Percentiles rank a stretch among this genome's conserved stretches.
These are phyloP conservation scores for Heterococcus sp. DNA, from an alignment of 108 stramenopile genomes.

Conservation along the genomic window DNA sequence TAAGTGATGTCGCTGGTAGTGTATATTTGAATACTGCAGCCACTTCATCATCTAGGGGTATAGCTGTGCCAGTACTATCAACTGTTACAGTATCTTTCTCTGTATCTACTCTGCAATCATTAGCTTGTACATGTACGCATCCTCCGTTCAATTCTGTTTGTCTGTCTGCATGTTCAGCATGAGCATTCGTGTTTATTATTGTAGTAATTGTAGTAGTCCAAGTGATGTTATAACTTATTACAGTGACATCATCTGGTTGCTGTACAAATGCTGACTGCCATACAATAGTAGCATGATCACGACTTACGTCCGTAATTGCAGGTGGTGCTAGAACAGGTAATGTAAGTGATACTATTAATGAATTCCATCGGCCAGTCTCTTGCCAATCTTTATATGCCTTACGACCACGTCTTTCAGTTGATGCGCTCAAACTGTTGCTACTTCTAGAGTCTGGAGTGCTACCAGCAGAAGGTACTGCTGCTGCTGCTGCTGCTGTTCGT, in stretches of 20 bases:
- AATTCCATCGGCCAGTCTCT: slow-evolving; percentile 39
- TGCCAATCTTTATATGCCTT: slow-evolving; percentile 43
- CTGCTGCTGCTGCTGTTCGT: no score
- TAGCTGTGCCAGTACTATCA: neutral
- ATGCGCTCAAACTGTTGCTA: no score
- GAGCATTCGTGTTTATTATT: neutral
- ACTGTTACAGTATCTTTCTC: neutral
- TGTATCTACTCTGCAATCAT: neutral
- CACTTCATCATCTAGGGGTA: neutral
- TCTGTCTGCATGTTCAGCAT: neutral
- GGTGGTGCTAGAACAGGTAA: slow-evolving; percentile 17
- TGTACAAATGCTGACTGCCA: slow-evolving; percentile 23
- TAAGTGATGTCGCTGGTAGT: neutral
- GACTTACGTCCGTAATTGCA: neutral
- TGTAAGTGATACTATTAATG: slow-evolving; percentile 16
- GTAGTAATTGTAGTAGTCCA: neutral
- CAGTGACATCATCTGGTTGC: slow-evolving; percentile 21
- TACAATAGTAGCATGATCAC: slow-evolving; percentile 6
- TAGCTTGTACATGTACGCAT: neutral
- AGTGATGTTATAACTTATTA: slow-evolving; percentile 23
- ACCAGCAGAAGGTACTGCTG: no score
- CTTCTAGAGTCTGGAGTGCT: no score
- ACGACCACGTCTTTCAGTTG: no score
- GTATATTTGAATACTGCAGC: neutral
- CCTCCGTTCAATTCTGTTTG: neutral